Conservation (phyloP, 2,329 filamentous ascomycete genomes). For the Metarhizium guizhouense region DNA sequence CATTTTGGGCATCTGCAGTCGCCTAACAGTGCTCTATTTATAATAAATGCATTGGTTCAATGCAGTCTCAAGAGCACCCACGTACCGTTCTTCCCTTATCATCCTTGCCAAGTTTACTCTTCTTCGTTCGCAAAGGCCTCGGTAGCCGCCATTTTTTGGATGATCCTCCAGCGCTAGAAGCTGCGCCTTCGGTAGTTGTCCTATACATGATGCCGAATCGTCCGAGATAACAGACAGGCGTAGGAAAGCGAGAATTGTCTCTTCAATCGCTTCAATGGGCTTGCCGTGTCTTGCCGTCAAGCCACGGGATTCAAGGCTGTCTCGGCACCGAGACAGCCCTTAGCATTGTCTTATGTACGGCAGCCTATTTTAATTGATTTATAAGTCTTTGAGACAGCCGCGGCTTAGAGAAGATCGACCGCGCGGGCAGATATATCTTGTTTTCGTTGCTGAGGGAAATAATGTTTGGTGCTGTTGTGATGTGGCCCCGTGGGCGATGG, state of each 20-base stretch:
- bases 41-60: neutral
- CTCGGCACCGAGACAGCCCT: neutral
- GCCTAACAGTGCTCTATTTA: neutral
- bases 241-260: neutral
- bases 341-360: neutral
- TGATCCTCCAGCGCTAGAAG: constrained; percentile 7
- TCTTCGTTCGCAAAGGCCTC: neutral
- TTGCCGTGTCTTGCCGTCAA: neutral
- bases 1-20: neutral
- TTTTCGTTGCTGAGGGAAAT: neutral
- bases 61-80: neutral
- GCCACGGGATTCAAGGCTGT: neutral
- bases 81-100: neutral
- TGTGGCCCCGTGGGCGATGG: neutral
- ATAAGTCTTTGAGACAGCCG: neutral
- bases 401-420: neutral
- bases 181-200: constrained; percentile 18
- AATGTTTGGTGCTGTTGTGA: neutral
- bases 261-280: neutral
- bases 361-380: neutral
- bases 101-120: neutral
- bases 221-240: neutral
- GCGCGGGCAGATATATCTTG: neutral
- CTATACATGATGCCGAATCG: constrained; percentile 14
- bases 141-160: constrained; percentile 13